A percentile compares a stretch with the other conserved stretches of the same genome.
Evolutionary conservation across 495 filamentous ascomycete species (phyloP).

Genomic region (Neurospora sp.): DNA sequence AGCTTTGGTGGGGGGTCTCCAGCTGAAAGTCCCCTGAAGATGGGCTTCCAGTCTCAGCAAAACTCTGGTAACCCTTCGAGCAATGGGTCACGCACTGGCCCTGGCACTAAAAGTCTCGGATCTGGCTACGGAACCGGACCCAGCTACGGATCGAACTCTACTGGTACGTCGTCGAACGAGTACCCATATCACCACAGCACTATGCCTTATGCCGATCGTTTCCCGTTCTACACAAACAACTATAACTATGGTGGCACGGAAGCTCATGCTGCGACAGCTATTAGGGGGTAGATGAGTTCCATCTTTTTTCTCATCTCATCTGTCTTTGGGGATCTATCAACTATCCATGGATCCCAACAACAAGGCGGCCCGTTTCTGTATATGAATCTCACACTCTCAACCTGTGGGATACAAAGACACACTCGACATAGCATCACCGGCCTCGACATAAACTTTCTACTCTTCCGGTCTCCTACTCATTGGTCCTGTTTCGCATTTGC

Average conservation of each 20-base stretch:
- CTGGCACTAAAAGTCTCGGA: background rate
- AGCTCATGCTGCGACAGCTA: slow-evolving; percentile 31
- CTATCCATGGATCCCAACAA: background rate
- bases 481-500: background rate
- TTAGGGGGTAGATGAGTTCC: slow-evolving; percentile 13
- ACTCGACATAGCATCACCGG: background rate
- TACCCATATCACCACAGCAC: slow-evolving; percentile 23
- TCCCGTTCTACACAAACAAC: slow-evolving; percentile 20
- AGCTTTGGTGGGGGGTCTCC: slow-evolving; percentile 15
- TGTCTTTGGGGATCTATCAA: background rate
- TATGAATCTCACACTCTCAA: background rate
- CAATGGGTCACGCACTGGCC: background rate
- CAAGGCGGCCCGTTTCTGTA: background rate
- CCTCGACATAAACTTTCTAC: background rate
- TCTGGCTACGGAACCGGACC: background rate
- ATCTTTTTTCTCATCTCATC: background rate
- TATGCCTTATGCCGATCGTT: slow-evolving; percentile 20
- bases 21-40: slow-evolving; percentile 19
- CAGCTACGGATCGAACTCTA: slow-evolving; percentile 7
- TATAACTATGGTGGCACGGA: slow-evolving; percentile 14
- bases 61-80: slow-evolving; percentile 6
- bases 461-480: background rate
- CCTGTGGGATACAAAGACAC: background rate
- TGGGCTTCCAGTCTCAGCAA: slow-evolving; percentile 7
- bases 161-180: slow-evolving; percentile 31